Evolutionary conservation across 2,329 filamentous ascomycete genomes (phyloP).

Genomic region (Monilinia polystroma): DNA sequence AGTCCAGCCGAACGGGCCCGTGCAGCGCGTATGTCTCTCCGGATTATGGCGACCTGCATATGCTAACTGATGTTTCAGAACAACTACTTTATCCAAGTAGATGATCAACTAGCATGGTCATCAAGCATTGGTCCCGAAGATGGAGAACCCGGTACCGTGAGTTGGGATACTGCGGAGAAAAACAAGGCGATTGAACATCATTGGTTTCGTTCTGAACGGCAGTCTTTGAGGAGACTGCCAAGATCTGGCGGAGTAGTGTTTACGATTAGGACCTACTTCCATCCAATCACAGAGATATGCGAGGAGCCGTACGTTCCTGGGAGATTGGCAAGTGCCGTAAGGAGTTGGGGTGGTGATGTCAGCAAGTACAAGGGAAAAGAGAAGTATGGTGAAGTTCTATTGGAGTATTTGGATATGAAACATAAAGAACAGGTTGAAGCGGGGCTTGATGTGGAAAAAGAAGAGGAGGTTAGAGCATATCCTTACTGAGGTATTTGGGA

Average conservation of each 20-base stretch:
- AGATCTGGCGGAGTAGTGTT: slow-evolving; percentile 57
- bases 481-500: slow-evolving; percentile 47
- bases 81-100: slow-evolving; percentile 88
- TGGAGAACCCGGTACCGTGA: slow-evolving; percentile 49
- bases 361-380: slow-evolving; percentile 75
- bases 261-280: slow-evolving; percentile 62
- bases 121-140: slow-evolving; percentile 75
- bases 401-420: slow-evolving; percentile 74
- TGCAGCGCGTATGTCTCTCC: slow-evolving; percentile 42
- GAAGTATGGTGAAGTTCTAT: slow-evolving; percentile 67
- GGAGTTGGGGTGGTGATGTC: slow-evolving; percentile 81
- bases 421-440: slow-evolving; percentile 70
- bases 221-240: slow-evolving; percentile 60
- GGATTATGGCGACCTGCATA: slow-evolving; percentile 22
- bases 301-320: slow-evolving; percentile 73
- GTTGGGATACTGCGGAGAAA: slow-evolving; percentile 76
- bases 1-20: slow-evolving; percentile 64
- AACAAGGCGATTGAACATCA: slow-evolving; percentile 70
- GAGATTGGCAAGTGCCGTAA: slow-evolving; percentile 70
- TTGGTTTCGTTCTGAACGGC: slow-evolving; percentile 68
- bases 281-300: slow-evolving; percentile 55
- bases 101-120: slow-evolving; percentile 75
- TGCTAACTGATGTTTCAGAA: slow-evolving; percentile 51
- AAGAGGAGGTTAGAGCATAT: slow-evolving; percentile 61
- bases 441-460: slow-evolving; percentile 61